phyloP scores from a whole-genome alignment of 768 basidiomycete genomes.

The Xerocomus brunneocitrinus region DNA sequence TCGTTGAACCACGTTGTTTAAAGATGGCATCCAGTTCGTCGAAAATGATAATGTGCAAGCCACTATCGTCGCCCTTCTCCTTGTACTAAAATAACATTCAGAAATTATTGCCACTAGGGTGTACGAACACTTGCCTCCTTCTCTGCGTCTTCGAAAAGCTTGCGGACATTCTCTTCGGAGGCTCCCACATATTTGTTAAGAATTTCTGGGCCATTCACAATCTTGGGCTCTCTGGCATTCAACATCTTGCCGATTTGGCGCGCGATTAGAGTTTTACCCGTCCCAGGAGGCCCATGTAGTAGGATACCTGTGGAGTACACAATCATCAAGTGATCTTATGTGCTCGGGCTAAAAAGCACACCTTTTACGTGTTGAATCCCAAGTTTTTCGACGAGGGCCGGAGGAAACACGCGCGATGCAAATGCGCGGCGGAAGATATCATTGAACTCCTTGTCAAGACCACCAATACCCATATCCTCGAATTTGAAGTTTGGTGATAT shows the following conservation, averaged over 20 bases:
- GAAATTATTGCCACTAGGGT: neutral
- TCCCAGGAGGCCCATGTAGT: conserved; percentile 94
- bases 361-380: conserved; percentile 99
- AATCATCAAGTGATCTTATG: neutral
- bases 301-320: conserved; percentile 63
- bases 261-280: conserved; percentile 97
- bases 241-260: conserved; percentile 99
- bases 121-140: conserved; percentile 61
- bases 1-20: conserved; percentile 94
- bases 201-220: conserved; percentile 98
- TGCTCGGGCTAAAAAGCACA: conserved; percentile 25
- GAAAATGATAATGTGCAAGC: conserved; percentile 98
- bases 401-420: conserved; percentile 97
- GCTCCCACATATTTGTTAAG: conserved; percentile 96
- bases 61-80: conserved; percentile 94
- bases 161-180: conserved; percentile 96
- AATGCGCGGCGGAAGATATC: conserved; percentile 98
- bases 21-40: conserved; percentile 98
- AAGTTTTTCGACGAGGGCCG: conserved; percentile 92
- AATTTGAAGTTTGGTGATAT: conserved; percentile 99
- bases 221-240: conserved; percentile 95
- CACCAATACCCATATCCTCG: conserved; percentile 99
- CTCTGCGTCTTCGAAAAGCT: conserved; percentile 97
- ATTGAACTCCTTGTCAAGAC: conserved; percentile 90
- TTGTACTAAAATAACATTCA: conserved; percentile 64